Evolutionary conservation across 768 basidiomycete genomes (phyloP).

Genomic region (Lentinula raphanica): DNA sequence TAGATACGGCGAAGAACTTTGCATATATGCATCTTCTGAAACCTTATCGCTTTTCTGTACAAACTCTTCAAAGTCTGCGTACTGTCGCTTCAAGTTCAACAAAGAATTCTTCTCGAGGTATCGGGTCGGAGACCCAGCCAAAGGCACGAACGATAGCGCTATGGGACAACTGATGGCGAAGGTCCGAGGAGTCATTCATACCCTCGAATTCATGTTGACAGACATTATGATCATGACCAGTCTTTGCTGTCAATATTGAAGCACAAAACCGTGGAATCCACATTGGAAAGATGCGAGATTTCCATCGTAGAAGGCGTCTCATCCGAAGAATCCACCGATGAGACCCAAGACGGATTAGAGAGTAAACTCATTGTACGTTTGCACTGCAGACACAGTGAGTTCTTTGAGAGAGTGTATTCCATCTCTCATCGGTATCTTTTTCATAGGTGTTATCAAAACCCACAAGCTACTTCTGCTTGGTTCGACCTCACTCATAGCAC

Average conservation of each 20-base stretch:
- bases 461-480: constrained; percentile 64
- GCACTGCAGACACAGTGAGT: constrained; percentile 78
- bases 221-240: constrained; percentile 31
- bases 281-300: constrained; percentile 72
- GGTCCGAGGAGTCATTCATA: constrained; percentile 30
- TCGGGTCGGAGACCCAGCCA: constrained; percentile 27
- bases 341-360: constrained; percentile 58
- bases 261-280: constrained; percentile 70
- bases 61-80: constrained; percentile 79
- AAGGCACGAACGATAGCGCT: constrained; percentile 29
- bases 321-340: constrained; percentile 31
- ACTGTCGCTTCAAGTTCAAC: constrained; percentile 70
- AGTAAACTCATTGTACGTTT: constrained; percentile 68
- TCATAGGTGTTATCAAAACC: constrained; percentile 80
- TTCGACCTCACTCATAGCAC: constrained; percentile 56
- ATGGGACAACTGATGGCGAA: constrained; percentile 69
- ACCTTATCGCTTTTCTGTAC: constrained; percentile 63
- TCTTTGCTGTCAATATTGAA: constrained; percentile 69
- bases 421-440: background rate
- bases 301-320: constrained; percentile 52
- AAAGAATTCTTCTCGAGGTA: constrained; percentile 70
- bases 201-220: constrained; percentile 4
- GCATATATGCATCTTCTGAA: constrained; percentile 59
- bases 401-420: background rate
- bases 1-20: constrained; percentile 78